A percentile compares a stretch with the other conserved stretches of the same genome.
Conservation (phyloP, 73 alveolate species). For the Tetrahymena borealis region DNA sequence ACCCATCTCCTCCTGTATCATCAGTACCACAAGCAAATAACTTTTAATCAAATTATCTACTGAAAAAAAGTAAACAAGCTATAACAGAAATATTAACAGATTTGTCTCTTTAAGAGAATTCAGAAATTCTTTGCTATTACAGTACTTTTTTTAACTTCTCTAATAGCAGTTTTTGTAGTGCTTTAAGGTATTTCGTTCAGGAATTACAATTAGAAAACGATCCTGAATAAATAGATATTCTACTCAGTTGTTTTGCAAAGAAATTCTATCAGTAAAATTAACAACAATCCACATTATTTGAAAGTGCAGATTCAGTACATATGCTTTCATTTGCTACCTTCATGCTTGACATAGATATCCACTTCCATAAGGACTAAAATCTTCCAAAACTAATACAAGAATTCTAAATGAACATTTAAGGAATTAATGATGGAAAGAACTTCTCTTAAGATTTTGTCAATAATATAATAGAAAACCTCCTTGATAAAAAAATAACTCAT, state of each 20-base stretch:
- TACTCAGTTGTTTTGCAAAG: neutral
- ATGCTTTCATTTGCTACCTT: conserved; percentile 35
- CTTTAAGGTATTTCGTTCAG: neutral
- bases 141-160: neutral
- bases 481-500: neutral
- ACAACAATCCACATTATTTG: neutral
- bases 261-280: neutral
- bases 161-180: neutral
- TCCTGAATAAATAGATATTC: neutral
- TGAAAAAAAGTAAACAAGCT: neutral
- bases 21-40: neutral
- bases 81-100: neutral
- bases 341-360: conserved; percentile 17
- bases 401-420: neutral
- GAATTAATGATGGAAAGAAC: neutral
- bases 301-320: conserved; percentile 26
- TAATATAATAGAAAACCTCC: neutral
- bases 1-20: neutral
- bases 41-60: neutral
- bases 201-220: neutral
- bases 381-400: neutral
- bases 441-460: neutral
- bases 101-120: neutral
- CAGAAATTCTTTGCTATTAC: neutral
- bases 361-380: neutral